Base-by-base conservation (phyloP, 306 rosid species). In the Gillenia trifoliata region DNA sequence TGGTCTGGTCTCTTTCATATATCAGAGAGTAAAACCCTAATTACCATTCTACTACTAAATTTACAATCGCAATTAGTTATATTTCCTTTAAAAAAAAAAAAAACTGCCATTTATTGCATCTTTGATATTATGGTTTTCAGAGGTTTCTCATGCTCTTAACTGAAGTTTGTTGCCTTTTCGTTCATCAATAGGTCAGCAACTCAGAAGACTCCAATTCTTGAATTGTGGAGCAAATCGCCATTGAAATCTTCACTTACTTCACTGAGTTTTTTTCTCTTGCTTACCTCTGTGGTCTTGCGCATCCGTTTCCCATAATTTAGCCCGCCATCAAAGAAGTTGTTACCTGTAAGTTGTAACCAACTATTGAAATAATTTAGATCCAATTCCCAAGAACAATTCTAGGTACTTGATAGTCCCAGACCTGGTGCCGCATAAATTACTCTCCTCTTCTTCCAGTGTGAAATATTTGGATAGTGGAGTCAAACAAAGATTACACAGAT, bases 141-240 rank as follows among this genome's bases (percentile, higher is more conserved):
- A 89, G 88, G 88, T 91, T 93, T 93, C 91, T 80, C 89, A 81
- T 84, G 83, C 82, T 80, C 92, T 85, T 85, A 82, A 86, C 89
- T 80, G 86, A 86, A 77, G 85, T 83, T 70, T 77, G 75, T 72
- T 86, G 79, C 92, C 86, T 78, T 89, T 89, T 85, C 83, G 57
- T 78, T 89, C 86, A 80, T 79, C 89, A 74, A 78, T 81, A 83
- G 93, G 96, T 83, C 89, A 86, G 85, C 84, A 69, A 77, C 80
- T 83, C 91, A 87, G 91, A 80, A 82, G 90, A 74, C 77, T 80
- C 88, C 83, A 77, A 76, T 68, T 78, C 68, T 77, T 70, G 73
- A 83, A 74, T 81, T 84, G 83, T 82, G 87, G 82, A 85, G 89
- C 84, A 76, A 84, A 89, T 82, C 85, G 66, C 87, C 84, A 43